These are phyloP conservation scores for Pezizomycotina sp. DNA, from an alignment of 2,329 filamentous ascomycete genomes.

Conservation along the genomic window DNA sequence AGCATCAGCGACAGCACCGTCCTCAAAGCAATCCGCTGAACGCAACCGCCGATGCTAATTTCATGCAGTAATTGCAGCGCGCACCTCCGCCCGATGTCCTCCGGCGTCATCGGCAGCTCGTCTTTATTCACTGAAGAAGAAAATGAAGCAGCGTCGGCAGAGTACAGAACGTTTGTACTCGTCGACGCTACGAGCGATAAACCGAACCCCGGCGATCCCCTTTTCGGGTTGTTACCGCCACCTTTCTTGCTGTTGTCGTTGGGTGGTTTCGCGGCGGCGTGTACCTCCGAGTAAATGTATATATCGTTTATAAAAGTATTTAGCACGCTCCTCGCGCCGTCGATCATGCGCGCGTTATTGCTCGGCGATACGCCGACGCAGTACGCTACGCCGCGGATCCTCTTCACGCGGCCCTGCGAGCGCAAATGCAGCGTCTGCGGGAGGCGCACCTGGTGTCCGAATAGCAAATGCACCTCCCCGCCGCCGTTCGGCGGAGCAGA, in stretches of 20 bases:
- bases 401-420: constrained; percentile 68
- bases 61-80: constrained; percentile 78
- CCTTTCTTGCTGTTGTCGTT: constrained; percentile 15
- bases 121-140: no score
- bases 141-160: constrained; percentile 57
- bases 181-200: constrained; percentile 81
- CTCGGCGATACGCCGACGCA: constrained; percentile 78
- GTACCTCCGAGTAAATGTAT: constrained; percentile 62
- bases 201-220: constrained; percentile 79
- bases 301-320: constrained; percentile 78
- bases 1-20: constrained; percentile 82
- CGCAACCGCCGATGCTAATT: constrained; percentile 68
- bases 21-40: constrained; percentile 50
- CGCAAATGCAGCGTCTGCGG: constrained; percentile 87
- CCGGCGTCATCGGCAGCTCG: constrained; percentile 67
- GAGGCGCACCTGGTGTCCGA: constrained; percentile 80
- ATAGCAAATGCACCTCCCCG: constrained; percentile 82
- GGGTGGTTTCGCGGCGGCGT: constrained; percentile 7
- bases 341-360: constrained; percentile 92
- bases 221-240: constrained; percentile 37
- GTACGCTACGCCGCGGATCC: constrained; percentile 84
- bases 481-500: constrained; percentile 65
- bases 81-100: constrained; percentile 77
- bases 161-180: constrained; percentile 67
- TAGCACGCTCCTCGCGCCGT: constrained; percentile 68